phyloP scores from a whole-genome alignment of 139 green algal genomes.

The Picochlorum sp. region DNA sequence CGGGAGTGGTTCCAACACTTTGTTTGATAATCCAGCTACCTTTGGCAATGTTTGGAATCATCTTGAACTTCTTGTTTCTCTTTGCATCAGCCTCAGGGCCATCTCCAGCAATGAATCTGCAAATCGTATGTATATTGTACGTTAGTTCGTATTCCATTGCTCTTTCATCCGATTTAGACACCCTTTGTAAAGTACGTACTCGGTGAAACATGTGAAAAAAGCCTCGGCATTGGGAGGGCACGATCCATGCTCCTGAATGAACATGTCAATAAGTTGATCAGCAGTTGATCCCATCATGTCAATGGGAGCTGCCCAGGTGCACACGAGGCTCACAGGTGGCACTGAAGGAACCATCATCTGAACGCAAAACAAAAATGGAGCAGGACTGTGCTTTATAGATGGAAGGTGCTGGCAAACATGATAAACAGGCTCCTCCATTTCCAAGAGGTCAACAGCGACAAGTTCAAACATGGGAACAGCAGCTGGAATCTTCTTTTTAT shows the following conservation, averaged over 20 bases:
- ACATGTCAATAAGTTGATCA: neutral
- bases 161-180: no score
- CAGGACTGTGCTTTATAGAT: conserved; percentile 32
- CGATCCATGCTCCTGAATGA: neutral
- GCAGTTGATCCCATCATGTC: conserved; percentile 7
- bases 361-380: conserved; percentile 50
- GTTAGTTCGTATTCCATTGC: neutral
- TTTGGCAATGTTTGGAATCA: conserved; percentile 49
- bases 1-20: conserved; percentile 48
- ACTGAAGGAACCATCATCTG: conserved; percentile 53
- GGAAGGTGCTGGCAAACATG: conserved; percentile 42
- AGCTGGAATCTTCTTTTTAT: conserved; percentile 44
- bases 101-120: conserved; percentile 18
- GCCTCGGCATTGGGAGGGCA: neutral
- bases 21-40: conserved; percentile 59
- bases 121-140: neutral
- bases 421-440: conserved; percentile 34
- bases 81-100: conserved; percentile 22
- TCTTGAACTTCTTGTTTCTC: conserved; percentile 44
- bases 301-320: conserved; percentile 29
- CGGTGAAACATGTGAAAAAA: conserved; percentile 1
- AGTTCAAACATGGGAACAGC: conserved; percentile 39
- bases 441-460: conserved; percentile 35
- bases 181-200: neutral
- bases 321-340: conserved; percentile 22